Evolutionary conservation across 305 asterid species (phyloP), one percentile per base, ranked within the genome.

Genomic region (Euphrasia arctica): DNA sequence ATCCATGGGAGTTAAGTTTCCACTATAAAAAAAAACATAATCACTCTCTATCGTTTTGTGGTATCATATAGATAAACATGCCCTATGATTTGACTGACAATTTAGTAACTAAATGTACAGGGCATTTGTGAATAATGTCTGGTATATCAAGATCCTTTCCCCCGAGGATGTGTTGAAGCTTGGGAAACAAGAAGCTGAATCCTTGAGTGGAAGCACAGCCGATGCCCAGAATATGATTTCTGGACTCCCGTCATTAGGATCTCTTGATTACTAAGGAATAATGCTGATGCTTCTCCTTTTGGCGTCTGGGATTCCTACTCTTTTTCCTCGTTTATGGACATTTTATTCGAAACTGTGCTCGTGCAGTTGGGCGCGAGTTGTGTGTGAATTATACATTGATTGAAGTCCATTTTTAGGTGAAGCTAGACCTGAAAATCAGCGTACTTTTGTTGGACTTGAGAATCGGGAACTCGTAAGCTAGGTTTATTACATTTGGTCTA

Each of bases 111-210:
- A 25, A 29, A 58, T 41, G 32, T 52, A 57, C 88, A 91, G 98
- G 83, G 92, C 90, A 56, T 91, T 91, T 70, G 95, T 91, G 72
- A 87, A 89, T 64, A 87, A 85, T 66, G 98, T 91, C 65, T 91
- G 96, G 97, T 89, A 87, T 56, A 91, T 91, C 83, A 91, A 91
- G 88, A 91, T 91, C 70, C 97, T 91, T 43, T 91, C 96, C 7
- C 97, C 98, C 0, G 89, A 89, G 70, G 98, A 89, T 41, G 89
- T 89, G 70, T 72, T 77, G 78, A 82, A 81, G 70, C 86, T 91
- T 64, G 95, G 95, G 56, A 91, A 80, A 70, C 84, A 81, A 71
- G 85, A 81, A 71, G 85, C 74, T 14, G 95, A 81, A 54, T 67
- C 88, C 60, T 74, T 78, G 72, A 79, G 75, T 36, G 75, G 76